Conservation (phyloP, 2,329 filamentous ascomycete genomes). For the Paracorniculantispora psalliotae region DNA sequence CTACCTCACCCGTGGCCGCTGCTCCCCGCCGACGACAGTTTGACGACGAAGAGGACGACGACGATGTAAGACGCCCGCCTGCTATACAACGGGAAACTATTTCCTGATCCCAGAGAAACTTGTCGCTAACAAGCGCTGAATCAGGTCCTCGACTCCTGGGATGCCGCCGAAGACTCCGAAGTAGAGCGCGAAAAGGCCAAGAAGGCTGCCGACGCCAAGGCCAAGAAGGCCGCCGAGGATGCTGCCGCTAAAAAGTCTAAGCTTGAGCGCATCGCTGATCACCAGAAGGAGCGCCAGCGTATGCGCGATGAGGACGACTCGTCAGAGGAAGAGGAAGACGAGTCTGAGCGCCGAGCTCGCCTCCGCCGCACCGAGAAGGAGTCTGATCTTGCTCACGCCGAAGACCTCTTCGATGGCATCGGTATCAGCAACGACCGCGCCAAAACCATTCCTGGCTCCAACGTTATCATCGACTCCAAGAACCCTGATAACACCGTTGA, state of each 20-base stretch:
- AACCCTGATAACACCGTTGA: slow-evolving; percentile 79
- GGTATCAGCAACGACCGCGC: slow-evolving; percentile 63
- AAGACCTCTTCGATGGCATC: slow-evolving; percentile 81
- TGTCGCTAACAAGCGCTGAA: slow-evolving; percentile 7
- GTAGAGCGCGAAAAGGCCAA: slow-evolving; percentile 92
- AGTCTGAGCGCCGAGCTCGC: slow-evolving; percentile 67
- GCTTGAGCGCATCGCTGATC: slow-evolving; percentile 78
- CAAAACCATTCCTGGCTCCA: slow-evolving; percentile 57
- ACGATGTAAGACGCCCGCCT: slow-evolving; percentile 57
- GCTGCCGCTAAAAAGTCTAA: slow-evolving; percentile 90
- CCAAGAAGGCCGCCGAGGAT: slow-evolving; percentile 82
- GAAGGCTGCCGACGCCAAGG: slow-evolving; percentile 80
- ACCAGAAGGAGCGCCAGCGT: slow-evolving; percentile 56
- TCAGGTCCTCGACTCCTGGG: slow-evolving; percentile 93
- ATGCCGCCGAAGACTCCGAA: slow-evolving; percentile 93
- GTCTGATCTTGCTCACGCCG: slow-evolving; percentile 80
- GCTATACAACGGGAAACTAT: neutral
- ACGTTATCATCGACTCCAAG: slow-evolving; percentile 63
- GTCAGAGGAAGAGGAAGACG: slow-evolving; percentile 65
- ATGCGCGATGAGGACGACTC: slow-evolving; percentile 48
- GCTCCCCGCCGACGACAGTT: slow-evolving; percentile 57
- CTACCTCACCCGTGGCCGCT: slow-evolving; percentile 30
- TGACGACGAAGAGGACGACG: slow-evolving; percentile 85
- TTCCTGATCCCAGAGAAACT: neutral
- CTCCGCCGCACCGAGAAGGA: slow-evolving; percentile 79